phyloP scores from a whole-genome alignment of 2,329 filamentous ascomycete genomes.

The Piedraia hortae region DNA sequence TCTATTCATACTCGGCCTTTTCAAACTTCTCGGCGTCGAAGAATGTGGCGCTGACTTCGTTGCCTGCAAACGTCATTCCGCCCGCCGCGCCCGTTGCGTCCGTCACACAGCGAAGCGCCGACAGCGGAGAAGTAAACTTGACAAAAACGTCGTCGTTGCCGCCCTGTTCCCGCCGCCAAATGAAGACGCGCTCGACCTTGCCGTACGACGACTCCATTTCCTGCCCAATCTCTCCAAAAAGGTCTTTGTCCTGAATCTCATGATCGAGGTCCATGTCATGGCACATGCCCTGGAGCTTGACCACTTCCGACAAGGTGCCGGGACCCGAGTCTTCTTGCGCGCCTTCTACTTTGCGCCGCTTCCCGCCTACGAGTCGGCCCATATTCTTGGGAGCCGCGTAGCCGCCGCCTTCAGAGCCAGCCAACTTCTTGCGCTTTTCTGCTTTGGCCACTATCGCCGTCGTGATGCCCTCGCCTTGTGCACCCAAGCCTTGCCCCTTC shows the following conservation, averaged over 20 bases:
- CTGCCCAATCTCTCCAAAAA: conserved; percentile 88
- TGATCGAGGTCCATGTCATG: conserved; percentile 53
- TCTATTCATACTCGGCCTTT: conserved; percentile 19
- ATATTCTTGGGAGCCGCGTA: conserved; percentile 39
- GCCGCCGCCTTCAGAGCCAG: conserved; percentile 53
- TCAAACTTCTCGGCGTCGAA: conserved; percentile 69
- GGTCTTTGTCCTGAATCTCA: conserved; percentile 39
- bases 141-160: conserved; percentile 42
- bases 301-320: conserved; percentile 45
- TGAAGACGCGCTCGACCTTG: conserved; percentile 15
- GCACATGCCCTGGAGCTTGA: conserved; percentile 64
- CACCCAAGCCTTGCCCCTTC: conserved; percentile 65
- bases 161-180: conserved; percentile 29
- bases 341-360: conserved; percentile 20
- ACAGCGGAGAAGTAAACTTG: conserved; percentile 67
- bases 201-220: conserved; percentile 52
- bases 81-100: conserved; percentile 30
- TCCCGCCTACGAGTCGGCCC: conserved; percentile 59
- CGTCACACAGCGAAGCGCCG: conserved; percentile 71
- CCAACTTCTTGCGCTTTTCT: conserved; percentile 58
- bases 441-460: conserved; percentile 60
- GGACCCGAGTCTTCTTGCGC: conserved; percentile 12
- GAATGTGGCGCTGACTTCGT: conserved; percentile 54
- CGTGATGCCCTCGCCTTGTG: conserved; percentile 53
- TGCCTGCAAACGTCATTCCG: conserved; percentile 68